Evolutionary conservation across 495 filamentous ascomycete genomes (phyloP).

Genomic region (Podospora pseudocomata): DNA sequence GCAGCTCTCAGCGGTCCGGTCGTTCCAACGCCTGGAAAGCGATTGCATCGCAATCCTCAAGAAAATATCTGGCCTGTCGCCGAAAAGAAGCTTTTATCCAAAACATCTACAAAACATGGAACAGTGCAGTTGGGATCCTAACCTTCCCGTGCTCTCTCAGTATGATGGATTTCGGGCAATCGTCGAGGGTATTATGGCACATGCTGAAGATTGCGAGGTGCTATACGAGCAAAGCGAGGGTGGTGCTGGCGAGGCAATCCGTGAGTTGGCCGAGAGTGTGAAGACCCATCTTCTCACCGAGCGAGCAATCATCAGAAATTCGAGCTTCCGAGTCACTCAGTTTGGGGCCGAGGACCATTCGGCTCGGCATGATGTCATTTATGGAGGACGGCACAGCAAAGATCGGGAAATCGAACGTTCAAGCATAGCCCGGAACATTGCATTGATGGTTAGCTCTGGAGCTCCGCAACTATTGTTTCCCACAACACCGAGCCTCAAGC

Average conservation of each 20-base stretch:
- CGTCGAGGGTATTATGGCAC: slow-evolving; percentile 5
- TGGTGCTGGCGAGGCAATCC: neutral
- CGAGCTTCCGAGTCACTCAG: slow-evolving; percentile 44
- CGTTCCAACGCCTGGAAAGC: slow-evolving; percentile 43
- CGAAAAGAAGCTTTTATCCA: slow-evolving; percentile 39
- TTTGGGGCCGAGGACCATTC: slow-evolving; percentile 54
- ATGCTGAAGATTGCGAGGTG: slow-evolving; percentile 13
- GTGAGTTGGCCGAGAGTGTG: neutral
- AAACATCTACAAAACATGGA: slow-evolving; percentile 26
- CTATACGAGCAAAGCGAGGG: neutral
- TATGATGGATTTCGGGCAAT: slow-evolving; percentile 45
- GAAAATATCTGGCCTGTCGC: slow-evolving; percentile 51
- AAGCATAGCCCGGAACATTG: neutral
- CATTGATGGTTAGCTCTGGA: neutral
- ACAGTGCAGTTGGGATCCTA: slow-evolving; percentile 21
- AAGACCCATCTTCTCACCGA: slow-evolving; percentile 26
- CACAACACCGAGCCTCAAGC: neutral
- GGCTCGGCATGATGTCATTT: slow-evolving; percentile 32
- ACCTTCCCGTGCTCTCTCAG: slow-evolving; percentile 48
- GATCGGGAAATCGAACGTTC: neutral
- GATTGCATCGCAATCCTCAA: slow-evolving; percentile 40
- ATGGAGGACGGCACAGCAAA: slow-evolving; percentile 18
- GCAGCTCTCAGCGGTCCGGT: slow-evolving; percentile 45
- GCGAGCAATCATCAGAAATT: slow-evolving; percentile 46
- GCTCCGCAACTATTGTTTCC: neutral